Base-by-base conservation (phyloP, 768 basidiomycete species). In the Amanita subjunquillea region DNA sequence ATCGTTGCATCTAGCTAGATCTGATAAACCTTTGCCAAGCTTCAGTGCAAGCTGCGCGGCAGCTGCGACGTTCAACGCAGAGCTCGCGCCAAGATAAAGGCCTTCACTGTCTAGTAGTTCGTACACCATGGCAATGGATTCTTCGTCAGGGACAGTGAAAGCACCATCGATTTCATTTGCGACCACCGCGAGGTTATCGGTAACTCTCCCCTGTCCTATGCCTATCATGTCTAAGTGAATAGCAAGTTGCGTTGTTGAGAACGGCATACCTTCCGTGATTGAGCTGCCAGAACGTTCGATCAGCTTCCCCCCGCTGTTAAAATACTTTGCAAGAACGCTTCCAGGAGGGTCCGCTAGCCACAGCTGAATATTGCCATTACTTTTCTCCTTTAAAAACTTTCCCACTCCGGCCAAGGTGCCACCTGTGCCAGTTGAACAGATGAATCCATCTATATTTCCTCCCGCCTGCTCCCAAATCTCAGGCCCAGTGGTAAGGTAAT, bases 341-440 rank as follows among this genome's bases (percentile, higher is more conserved):
- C 96, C 96, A 0, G 96, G 96, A 12, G 96, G 96, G 62, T 99
- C 96, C 12, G 96, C 96, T 30, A 99, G 71, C 90, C 90, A 98
- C 50, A 89, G 76, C 68, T 98, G 87, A 8, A 85, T 80, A 64
- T 80, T 85, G 6, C 86, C 88, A 0, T 58, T 63, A 56, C 84
- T 89, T 70, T 79, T 82, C 70, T 96, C 91, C 67, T 86, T 87
- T 64, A 99, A 65, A 62, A 77, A 89, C 59, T 79, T 81, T 8
- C 93, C 91, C 2, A 80, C 80, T 32, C 96, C 96, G 6, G 95
- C 94, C 15, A 99, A 72, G 0, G 95, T 97, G 0, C 96, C 96
- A 4, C 95, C 96, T 0, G 96, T 99, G 0, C 96, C 96, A 0
- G 96, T 97, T 20, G 91, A 70, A 63, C 94, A 97, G 51, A 91